phyloP scores from a whole-genome alignment of 2,329 filamentous ascomycete species.

The Aspergillus spinulosporus region DNA sequence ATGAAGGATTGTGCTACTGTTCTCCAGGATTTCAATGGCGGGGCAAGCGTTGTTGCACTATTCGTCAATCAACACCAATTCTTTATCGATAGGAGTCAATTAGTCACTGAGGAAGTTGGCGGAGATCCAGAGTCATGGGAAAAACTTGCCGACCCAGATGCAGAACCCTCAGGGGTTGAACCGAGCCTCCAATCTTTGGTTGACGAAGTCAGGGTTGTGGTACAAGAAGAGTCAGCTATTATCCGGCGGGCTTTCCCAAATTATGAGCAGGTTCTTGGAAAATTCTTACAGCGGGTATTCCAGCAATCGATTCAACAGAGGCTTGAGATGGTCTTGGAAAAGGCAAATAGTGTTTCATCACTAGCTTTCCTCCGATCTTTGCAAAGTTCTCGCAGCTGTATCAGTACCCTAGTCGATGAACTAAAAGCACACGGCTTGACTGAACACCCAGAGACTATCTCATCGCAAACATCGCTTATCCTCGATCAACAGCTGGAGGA shows the following conservation, averaged over 20 bases:
- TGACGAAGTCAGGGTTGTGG: conserved; percentile 91
- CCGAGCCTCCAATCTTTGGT: conserved; percentile 87
- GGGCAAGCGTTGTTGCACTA: conserved; percentile 87
- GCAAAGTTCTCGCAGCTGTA: conserved; percentile 87
- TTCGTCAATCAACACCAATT: conserved; percentile 99
- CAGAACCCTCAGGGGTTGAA: conserved; percentile 87
- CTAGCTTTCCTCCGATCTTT: conserved; percentile 87
- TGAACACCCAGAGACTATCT: conserved; percentile 89
- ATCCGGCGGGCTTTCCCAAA: conserved; percentile 96
- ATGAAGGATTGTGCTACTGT: conserved; percentile 98
- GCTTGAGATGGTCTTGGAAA: conserved; percentile 91
- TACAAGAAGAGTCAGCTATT: conserved; percentile 95
- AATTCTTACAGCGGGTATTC: conserved; percentile 93
- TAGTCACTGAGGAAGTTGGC: conserved; percentile 79
- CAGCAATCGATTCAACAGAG: conserved; percentile 97
- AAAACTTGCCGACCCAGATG: conserved; percentile 87
- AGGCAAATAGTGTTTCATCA: conserved; percentile 87
- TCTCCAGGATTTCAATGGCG: conserved; percentile 92
- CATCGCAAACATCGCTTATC: conserved; percentile 73
- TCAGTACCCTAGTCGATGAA: conserved; percentile 84
- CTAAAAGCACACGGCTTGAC: conserved; percentile 91
- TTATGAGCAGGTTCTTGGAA: conserved; percentile 87
- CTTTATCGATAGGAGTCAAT: conserved; percentile 93
- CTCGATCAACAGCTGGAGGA: conserved; percentile 69
- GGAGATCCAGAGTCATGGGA: conserved; percentile 74